Base-by-base conservation (phyloP, 2,329 filamentous ascomycete species). In the Endocalyx cinctus region DNA sequence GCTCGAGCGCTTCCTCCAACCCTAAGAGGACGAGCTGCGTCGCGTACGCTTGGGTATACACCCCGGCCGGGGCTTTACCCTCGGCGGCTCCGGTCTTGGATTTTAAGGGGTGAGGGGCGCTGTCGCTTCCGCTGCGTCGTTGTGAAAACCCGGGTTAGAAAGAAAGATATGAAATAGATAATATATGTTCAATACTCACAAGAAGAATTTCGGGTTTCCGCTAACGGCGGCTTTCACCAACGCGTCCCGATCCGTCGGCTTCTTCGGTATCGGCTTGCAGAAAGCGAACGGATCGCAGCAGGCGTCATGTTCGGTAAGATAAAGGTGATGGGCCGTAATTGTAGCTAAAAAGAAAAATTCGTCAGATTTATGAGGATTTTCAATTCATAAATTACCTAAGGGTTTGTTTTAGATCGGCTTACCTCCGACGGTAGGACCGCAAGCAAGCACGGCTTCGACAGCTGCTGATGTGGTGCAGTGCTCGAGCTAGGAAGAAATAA, bases 401-500 rank as follows among this genome's bases (percentile, higher is more conserved):
- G n/a, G n/a, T n/a, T n/a, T n/a, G n/a, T n/a, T n/a, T n/a, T n/a
- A n/a, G 10, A 8, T 13, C n/a, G n/a, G 32, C 57, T 33, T 61
- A 64, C 69, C 71, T 1, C 75, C 82, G 16, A 96, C 90, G 4
- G 76, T 84, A 13, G 81, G 74, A 0, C 87, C 87, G 52, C 87
- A 94, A 11, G 75, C 67, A 44, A 74, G 72, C 22, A 96, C 89
- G 1, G 87, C 81, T 42, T 84, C 77, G 5, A 95, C 69, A 0
- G 88, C 89, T 1, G 84, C 86, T 1, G 79, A 80, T 1, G 87
- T 94, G 10, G 87, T 89, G 69, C 87, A 94, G 64, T 96, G 89
- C 66, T 96, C 86, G 29, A 92, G 60, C 13, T 15, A 19, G 14
- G 39, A 12, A 34, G 37, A 23, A 23, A 8, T n/a, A n/a, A n/a